Evolutionary conservation across 352 stramenopile genomes (phyloP).

Genomic region (Globisporangium uncinulatum): DNA sequence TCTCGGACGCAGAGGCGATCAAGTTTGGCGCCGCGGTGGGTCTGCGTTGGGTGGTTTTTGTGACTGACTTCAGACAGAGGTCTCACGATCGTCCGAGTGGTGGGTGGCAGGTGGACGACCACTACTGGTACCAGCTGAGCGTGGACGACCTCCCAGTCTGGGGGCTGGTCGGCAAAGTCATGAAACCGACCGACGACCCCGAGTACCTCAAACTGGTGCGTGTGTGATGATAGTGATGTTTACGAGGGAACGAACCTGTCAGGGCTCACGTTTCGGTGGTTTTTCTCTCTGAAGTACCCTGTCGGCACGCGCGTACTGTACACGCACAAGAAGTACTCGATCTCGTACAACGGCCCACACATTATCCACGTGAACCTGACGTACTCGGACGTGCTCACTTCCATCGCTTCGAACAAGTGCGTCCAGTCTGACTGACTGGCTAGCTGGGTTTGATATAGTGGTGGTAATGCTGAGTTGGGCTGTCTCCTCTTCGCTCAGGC

Average conservation of each 20-base stretch:
- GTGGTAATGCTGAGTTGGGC: not conserved
- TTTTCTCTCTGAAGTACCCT: conserved; percentile 32
- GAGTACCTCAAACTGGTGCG: conserved; percentile 72
- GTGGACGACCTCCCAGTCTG: conserved; percentile 98
- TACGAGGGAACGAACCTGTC: no score
- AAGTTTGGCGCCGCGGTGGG: conserved; percentile 69
- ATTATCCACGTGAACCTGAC: conserved; percentile 99
- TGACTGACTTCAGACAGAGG: not conserved
- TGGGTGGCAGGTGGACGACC: conserved; percentile 77
- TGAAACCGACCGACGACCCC: conserved; percentile 83
- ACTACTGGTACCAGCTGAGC: conserved; percentile 99
- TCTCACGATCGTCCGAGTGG: not conserved
- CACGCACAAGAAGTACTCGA: conserved; percentile 95
- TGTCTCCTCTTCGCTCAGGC: conserved; percentile 15
- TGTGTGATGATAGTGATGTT: not conserved
- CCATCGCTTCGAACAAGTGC: conserved; percentile 81
- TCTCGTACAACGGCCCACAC: conserved; percentile 95
- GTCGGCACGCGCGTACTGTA: conserved; percentile 90
- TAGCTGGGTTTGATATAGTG: not conserved
- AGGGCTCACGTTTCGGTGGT: no score
- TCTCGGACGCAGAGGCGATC: conserved; percentile 65
- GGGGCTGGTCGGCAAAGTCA: conserved; percentile 97
- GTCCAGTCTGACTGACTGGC: not conserved
- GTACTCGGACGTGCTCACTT: conserved; percentile 86
- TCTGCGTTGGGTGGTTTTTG: conserved; percentile 1